Conservation (phyloP, 108 stramenopile species). For the Parmales sp. region DNA sequence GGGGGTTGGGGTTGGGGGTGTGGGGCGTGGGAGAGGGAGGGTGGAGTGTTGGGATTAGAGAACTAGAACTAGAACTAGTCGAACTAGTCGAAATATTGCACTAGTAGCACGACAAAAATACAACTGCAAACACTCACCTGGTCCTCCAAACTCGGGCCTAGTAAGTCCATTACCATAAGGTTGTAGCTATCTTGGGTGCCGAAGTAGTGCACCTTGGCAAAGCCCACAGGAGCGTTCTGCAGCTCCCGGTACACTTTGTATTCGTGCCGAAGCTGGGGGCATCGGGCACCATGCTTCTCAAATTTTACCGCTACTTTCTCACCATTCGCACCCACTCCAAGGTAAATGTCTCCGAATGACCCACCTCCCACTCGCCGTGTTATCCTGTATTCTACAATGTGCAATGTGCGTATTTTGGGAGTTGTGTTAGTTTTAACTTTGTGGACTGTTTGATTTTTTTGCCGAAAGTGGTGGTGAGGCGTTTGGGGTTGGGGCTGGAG, state of each 20-base stretch:
- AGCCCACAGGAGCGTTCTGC: conserved; percentile 85
- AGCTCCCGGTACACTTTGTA: conserved; percentile 99
- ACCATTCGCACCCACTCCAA: conserved; percentile 79
- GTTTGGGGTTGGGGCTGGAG: not conserved
- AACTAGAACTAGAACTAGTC: too few relatives aligned
- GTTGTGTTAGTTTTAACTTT: not conserved
- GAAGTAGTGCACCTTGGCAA: conserved; percentile 93
- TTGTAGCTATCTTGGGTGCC: conserved; percentile 95
- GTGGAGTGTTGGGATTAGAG: too few relatives aligned
- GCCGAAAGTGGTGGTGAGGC: not conserved
- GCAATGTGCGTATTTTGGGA: not conserved
- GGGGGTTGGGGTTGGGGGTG: too few relatives aligned
- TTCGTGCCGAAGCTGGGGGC: conserved; percentile 98
- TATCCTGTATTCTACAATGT: conserved; percentile 73
- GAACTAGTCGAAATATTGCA: too few relatives aligned
- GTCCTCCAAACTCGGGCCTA: conserved; percentile 95
- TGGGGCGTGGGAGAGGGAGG: too few relatives aligned
- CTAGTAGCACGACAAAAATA: too few relatives aligned
- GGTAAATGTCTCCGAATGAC: conserved; percentile 98
- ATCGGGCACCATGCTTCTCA: conserved; percentile 78
- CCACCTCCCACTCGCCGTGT: conserved; percentile 97
- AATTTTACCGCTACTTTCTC: conserved; percentile 53
- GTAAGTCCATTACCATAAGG: conserved; percentile 98
- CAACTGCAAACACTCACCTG: too few relatives aligned
- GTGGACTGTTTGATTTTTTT: not conserved